phyloP scores from a whole-genome alignment of 805 yeast genomes.

The Lipomyces yamanashiensis region DNA sequence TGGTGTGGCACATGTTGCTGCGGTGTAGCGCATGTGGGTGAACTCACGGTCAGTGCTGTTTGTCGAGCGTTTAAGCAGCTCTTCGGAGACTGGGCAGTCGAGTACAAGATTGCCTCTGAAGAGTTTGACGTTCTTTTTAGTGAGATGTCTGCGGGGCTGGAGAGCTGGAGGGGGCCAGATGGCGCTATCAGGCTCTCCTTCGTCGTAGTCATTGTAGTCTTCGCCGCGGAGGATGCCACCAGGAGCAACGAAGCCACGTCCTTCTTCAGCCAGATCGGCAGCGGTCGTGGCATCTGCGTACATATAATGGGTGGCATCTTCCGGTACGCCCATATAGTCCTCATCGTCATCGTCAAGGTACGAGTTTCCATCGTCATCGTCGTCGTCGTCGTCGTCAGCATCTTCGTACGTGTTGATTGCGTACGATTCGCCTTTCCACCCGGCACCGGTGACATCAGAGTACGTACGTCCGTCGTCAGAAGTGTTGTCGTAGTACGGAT shows the following conservation, averaged over 20 bases:
- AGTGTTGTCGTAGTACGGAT: conserved; percentile 3
- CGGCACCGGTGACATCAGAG: neutral
- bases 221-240: conserved; percentile 10
- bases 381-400: conserved; percentile 15
- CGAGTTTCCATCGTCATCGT: conserved; percentile 27
- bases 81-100: conserved; percentile 86
- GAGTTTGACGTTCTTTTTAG: conserved; percentile 55
- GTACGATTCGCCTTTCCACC: conserved; percentile 16
- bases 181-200: neutral
- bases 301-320: neutral
- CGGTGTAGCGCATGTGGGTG: conserved; percentile 88
- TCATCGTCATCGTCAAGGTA: conserved; percentile 36
- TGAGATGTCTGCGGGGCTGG: conserved; percentile 45
- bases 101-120: conserved; percentile 80
- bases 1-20: conserved; percentile 86
- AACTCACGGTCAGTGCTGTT: conserved; percentile 64
- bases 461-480: neutral
- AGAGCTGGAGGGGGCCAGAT: conserved; percentile 39
- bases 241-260: conserved; percentile 7
- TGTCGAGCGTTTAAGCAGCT: conserved; percentile 52
- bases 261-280: conserved; percentile 5
- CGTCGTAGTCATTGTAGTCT: conserved; percentile 31
- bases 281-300: conserved; percentile 8
- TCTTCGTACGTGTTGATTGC: conserved; percentile 12
- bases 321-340: conserved; percentile 18